Percentiles rank a stretch among this genome's conserved stretches.
phyloP scores from a whole-genome alignment of 305 asterid genomes.

The Solanum hybrid region DNA sequence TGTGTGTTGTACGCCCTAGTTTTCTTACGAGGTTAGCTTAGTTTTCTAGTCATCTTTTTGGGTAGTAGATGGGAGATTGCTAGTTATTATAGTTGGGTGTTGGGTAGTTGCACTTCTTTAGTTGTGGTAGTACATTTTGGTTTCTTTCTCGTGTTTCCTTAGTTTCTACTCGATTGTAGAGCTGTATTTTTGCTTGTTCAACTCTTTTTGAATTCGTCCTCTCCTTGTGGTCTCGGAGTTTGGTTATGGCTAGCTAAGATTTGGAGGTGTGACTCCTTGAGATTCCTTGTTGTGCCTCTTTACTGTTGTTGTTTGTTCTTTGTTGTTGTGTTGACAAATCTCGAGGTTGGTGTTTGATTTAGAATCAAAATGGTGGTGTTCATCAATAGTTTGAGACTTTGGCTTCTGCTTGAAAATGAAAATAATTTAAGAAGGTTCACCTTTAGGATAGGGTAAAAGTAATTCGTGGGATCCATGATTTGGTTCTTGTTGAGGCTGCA shows the following conservation, averaged over 20 bases:
- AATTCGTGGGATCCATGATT: neutral
- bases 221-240: neutral
- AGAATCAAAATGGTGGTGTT: neutral
- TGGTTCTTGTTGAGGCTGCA: neutral
- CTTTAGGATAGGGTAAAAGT: neutral
- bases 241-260: neutral
- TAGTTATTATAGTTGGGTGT: neutral
- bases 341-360: neutral
- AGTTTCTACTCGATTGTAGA: neutral
- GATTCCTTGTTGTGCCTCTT: neutral
- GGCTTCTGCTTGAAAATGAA: neutral
- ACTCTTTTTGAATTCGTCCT: neutral
- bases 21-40: neutral
- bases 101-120: neutral
- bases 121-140: neutral
- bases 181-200: neutral
- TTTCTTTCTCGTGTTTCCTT: neutral
- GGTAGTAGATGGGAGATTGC: neutral
- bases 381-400: neutral
- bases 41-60: neutral
- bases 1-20: neutral
- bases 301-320: neutral
- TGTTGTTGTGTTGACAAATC: neutral
- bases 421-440: neutral
- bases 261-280: neutral